phyloP scores from a whole-genome alignment of 164 flowering plant genomes.

The Piper betle region DNA sequence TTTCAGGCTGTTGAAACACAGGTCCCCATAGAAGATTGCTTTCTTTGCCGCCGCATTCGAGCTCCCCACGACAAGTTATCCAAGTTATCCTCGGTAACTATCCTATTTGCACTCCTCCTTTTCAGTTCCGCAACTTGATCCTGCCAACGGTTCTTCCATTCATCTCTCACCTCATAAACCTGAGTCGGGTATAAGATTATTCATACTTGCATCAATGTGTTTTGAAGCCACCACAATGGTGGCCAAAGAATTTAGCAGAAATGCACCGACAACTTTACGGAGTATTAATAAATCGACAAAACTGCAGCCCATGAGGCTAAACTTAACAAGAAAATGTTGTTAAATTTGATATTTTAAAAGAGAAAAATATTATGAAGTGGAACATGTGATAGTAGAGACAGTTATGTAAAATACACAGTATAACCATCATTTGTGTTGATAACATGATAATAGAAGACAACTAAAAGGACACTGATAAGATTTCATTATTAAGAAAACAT shows the following conservation, averaged over 20 bases:
- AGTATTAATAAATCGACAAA: background rate
- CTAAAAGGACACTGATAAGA: no score
- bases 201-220: background rate
- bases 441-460: no score
- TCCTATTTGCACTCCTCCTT: conserved; percentile 44
- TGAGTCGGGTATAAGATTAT: conserved; percentile 8
- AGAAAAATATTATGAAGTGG: no score
- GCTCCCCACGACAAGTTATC: conserved; percentile 99
- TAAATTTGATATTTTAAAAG: no score
- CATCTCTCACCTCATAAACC: conserved; percentile 36
- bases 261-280: background rate
- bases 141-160: conserved; percentile 65
- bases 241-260: no score
- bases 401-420: no score
- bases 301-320: background rate
- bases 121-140: conserved; percentile 59
- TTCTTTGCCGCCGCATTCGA: conserved; percentile 56
- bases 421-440: no score
- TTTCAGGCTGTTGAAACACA: background rate
- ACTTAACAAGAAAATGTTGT: no score
- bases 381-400: no score
- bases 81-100: conserved; percentile 31
- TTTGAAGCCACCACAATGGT: no score
- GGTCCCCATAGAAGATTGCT: conserved; percentile 16
- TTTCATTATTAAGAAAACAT: no score